Conservation (phyloP, 202 grass and related monocot genomes). For the Thinopyrum obtusiflorum region DNA sequence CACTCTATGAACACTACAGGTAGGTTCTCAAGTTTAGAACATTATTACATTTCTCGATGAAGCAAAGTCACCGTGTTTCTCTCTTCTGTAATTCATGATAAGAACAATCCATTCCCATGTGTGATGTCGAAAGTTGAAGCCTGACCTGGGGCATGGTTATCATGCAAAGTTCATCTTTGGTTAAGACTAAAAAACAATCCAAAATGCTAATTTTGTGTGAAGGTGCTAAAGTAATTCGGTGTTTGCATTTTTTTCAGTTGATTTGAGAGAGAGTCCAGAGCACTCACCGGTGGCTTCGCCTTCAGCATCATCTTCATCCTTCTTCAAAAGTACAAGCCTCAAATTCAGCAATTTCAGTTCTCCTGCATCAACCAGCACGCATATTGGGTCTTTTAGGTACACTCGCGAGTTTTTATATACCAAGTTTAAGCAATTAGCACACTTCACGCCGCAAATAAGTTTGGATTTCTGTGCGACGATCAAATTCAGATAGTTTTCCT, state of each 20-base stretch:
- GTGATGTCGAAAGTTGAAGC: neutral
- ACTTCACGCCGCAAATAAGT: neutral
- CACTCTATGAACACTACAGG: slow-evolving; percentile 32
- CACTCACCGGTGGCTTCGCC: slow-evolving; percentile 24
- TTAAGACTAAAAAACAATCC: neutral
- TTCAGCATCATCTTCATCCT: slow-evolving; percentile 54
- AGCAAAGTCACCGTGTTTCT: neutral
- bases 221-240: neutral
- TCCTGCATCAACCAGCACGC: slow-evolving; percentile 29
- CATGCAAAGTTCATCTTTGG: neutral
- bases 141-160: neutral
- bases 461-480: neutral
- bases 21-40: slow-evolving; percentile 25
- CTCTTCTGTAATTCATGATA: neutral
- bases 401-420: neutral
- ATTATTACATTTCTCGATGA: neutral
- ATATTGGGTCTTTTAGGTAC: slow-evolving; percentile 61
- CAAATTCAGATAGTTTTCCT: neutral
- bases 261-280: slow-evolving; percentile 41
- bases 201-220: neutral
- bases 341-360: slow-evolving; percentile 57
- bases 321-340: slow-evolving; percentile 58
- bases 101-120: neutral
- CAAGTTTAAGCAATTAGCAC: neutral
- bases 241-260: slow-evolving; percentile 36